These are phyloP conservation scores for Pyrenophora tritici-repentis DNA, from an alignment of 2,329 filamentous ascomycete species.

Conservation along the genomic window DNA sequence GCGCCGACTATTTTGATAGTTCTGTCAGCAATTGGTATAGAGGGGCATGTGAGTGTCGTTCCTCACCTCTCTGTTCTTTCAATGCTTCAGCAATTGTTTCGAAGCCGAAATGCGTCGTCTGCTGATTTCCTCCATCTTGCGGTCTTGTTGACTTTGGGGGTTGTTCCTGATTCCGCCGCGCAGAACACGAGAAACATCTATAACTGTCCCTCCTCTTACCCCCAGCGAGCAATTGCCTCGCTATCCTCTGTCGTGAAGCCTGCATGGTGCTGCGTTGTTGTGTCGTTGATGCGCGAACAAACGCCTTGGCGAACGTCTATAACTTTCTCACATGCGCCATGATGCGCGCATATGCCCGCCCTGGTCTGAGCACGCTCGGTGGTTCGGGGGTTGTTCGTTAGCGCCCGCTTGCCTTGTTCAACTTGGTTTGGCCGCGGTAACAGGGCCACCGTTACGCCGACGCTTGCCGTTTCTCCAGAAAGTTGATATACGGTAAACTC, in stretches of 20 bases:
- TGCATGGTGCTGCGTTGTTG: slow-evolving; percentile 35
- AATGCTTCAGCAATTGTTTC: slow-evolving; percentile 79
- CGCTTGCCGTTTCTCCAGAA: slow-evolving; percentile 34
- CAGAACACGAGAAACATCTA: slow-evolving; percentile 58
- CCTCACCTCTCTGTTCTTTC: slow-evolving; percentile 69
- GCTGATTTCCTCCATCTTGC: slow-evolving; percentile 47
- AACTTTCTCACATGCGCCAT: slow-evolving; percentile 28
- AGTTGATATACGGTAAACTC: slow-evolving; percentile 22
- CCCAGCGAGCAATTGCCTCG: slow-evolving; percentile 39
- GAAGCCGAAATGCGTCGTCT: slow-evolving; percentile 88
- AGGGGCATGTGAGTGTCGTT: too few relatives aligned
- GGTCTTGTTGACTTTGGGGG: slow-evolving; percentile 40
- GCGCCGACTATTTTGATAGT: slow-evolving; percentile 63
- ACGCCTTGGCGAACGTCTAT: slow-evolving; percentile 32
- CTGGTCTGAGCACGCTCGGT: too few relatives aligned
- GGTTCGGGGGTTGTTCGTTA: slow-evolving; percentile 5
- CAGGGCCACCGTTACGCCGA: slow-evolving; percentile 27
- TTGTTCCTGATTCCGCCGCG: slow-evolving; percentile 47
- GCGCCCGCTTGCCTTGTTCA: slow-evolving; percentile 4
- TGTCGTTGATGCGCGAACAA: slow-evolving; percentile 10
- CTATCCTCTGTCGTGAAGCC: slow-evolving; percentile 31
- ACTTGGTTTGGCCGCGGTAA: slow-evolving; percentile 2
- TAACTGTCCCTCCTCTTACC: slow-evolving; percentile 41
- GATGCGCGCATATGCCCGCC: slow-evolving; percentile 32
- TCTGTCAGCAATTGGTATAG: too few relatives aligned